Evolutionary conservation across 108 stramenopile species (phyloP).

Genomic region (Parietichytrium sp.): DNA sequence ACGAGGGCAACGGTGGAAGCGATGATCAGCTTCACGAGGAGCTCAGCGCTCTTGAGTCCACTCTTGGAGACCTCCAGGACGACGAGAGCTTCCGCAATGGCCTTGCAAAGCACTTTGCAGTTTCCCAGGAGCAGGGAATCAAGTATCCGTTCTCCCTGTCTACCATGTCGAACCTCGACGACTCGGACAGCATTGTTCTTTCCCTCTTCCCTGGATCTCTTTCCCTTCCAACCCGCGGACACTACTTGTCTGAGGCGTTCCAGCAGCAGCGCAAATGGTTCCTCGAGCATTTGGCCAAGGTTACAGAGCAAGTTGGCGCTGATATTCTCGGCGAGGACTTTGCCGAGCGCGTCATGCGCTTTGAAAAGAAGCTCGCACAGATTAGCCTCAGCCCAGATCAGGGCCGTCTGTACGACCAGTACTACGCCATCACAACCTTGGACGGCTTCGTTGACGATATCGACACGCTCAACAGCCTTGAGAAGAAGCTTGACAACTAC

Average conservation of each 20-base stretch:
- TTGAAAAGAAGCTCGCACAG: constrained; percentile 31
- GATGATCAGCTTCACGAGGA: not conserved
- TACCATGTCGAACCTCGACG: constrained; percentile 1
- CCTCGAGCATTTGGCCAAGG: not conserved
- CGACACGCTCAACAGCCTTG: not conserved
- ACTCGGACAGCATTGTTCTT: not conserved
- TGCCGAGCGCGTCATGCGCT: constrained; percentile 19
- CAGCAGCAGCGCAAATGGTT: constrained; percentile 16
- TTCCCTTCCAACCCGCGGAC: not conserved
- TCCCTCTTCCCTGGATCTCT: not conserved
- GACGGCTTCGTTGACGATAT: not conserved
- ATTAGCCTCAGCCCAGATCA: constrained; percentile 5
- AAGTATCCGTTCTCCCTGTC: not conserved
- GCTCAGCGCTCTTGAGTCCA: not conserved
- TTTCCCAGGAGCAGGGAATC: constrained; percentile 23
- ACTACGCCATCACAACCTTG: constrained; percentile 15
- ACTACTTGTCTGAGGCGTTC: not conserved
- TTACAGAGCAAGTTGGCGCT: not conserved
- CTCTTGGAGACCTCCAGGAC: not conserved
- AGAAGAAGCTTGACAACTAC: not conserved
- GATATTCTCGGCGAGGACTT: not conserved
- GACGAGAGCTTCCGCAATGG: not conserved
- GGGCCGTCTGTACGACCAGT: constrained; percentile 8
- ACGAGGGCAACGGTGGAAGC: constrained; percentile 14
- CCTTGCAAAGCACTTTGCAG: constrained; percentile 12